phyloP scores from a whole-genome alignment of 2,329 filamentous ascomycete species.

The Neobulgaria alba region DNA sequence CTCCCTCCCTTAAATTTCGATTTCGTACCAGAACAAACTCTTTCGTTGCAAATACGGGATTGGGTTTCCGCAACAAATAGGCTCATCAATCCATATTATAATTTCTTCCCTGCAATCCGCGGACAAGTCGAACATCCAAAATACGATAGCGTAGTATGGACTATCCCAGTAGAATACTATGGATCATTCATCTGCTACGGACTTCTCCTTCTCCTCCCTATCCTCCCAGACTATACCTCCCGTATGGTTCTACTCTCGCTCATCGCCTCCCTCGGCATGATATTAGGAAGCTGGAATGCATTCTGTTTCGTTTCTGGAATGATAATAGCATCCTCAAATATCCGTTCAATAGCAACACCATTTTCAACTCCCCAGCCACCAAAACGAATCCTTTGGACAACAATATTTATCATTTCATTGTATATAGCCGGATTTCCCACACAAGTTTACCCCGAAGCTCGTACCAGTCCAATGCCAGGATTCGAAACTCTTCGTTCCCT shows the following conservation, averaged over 20 bases:
- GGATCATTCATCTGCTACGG: conserved; percentile 49
- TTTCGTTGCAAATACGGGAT: conserved; percentile 50
- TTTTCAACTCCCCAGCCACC: conserved; percentile 1
- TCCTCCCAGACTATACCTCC: conserved; percentile 7
- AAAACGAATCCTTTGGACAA: conserved; percentile 5
- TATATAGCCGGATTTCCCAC: conserved; percentile 45
- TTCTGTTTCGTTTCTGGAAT: conserved; percentile 22
- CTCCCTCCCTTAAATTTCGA: conserved; percentile 19
- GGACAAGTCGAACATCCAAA: conserved; percentile 26
- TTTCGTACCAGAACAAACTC: conserved; percentile 52
- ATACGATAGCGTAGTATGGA: conserved; percentile 43
- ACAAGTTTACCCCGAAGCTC: conserved; percentile 45
- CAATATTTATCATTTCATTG: conserved; percentile 12
- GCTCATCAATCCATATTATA: conserved; percentile 36
- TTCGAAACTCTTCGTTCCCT: conserved; percentile 38
- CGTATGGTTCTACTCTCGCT: conserved; percentile 14
- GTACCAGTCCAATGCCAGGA: conserved; percentile 4
- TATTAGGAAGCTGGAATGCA: conserved; percentile 18
- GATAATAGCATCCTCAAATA: conserved; percentile 19
- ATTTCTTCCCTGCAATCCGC: conserved; percentile 50
- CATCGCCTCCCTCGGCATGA: conserved; percentile 9
- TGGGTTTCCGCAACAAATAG: conserved; percentile 43
- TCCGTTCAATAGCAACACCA: conserved; percentile 17
- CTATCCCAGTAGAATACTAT: conserved; percentile 53
- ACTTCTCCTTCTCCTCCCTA: conserved; percentile 12